These are phyloP conservation scores for Mycena metata DNA, from an alignment of 768 basidiomycete genomes.

Conservation along the genomic window DNA sequence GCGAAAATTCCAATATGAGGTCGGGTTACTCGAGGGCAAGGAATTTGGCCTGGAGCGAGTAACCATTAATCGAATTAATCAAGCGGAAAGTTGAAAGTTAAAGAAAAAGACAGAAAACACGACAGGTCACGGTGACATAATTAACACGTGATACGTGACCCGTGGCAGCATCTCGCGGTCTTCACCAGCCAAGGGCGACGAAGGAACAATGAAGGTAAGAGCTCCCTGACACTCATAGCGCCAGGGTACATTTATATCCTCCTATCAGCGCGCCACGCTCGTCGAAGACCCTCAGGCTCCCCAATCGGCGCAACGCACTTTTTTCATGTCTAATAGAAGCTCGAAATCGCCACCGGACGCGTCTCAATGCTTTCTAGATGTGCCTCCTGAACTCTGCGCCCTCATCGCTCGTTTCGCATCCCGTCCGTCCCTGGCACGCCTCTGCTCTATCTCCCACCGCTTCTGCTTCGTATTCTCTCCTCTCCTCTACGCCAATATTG, in stretches of 20 bases:
- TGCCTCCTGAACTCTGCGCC: conserved; percentile 16
- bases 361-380: neutral
- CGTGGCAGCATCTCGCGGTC: neutral
- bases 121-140: neutral
- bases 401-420: conserved; percentile 65
- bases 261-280: neutral
- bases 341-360: neutral
- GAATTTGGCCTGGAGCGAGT: too few species aligned
- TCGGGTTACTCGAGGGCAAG: too few species aligned
- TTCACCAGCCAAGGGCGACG: neutral
- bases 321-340: neutral
- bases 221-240: neutral
- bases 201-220: neutral
- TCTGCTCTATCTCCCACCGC: conserved; percentile 24
- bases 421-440: conserved; percentile 1
- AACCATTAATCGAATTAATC: too few species aligned
- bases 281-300: neutral
- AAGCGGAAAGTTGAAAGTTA: too few species aligned
- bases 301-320: neutral
- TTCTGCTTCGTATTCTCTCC: conserved; percentile 13
- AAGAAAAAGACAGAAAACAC: too few species aligned
- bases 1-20: too few species aligned
- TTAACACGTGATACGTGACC: neutral
- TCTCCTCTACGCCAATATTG: conserved; percentile 11
- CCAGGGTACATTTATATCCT: neutral